These are phyloP conservation scores for Pseudozyma pruni DNA, from an alignment of 1,284 basidiomycete genomes.

Conservation along the genomic window DNA sequence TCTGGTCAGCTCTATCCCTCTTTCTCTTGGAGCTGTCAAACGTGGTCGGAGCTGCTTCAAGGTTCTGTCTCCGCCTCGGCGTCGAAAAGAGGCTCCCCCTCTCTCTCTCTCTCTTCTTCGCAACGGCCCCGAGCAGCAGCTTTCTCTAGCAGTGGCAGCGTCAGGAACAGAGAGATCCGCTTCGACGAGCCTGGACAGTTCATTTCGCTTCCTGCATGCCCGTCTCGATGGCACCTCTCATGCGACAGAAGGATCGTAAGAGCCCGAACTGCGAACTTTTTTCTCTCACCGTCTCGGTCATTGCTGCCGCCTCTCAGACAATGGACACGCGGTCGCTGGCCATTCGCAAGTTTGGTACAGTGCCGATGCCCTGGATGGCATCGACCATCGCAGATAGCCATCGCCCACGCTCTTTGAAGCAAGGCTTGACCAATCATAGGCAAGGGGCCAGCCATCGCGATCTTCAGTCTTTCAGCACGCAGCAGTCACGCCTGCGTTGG, in stretches of 20 bases:
- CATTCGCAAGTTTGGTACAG: background rate
- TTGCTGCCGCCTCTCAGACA: slow-evolving; percentile 2
- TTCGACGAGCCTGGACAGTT: background rate
- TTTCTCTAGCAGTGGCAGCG: no score
- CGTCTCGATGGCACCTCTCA: slow-evolving; percentile 32
- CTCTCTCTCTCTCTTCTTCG: background rate
- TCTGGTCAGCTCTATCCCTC: background rate
- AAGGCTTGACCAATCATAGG: slow-evolving; percentile 16
- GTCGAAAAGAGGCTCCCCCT: slow-evolving; percentile 1
- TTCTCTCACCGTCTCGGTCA: slow-evolving; percentile 6
- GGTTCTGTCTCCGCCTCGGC: slow-evolving; percentile 29
- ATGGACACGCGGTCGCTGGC: slow-evolving; percentile 1
- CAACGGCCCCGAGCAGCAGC: slow-evolving; percentile 3
- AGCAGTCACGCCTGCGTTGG: background rate
- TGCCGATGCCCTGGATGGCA: background rate
- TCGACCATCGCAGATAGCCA: background rate
- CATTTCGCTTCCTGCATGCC: slow-evolving; percentile 18
- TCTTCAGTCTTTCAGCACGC: slow-evolving; percentile 2
- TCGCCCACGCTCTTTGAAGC: background rate
- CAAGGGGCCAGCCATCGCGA: slow-evolving; percentile 20
- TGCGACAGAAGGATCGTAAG: slow-evolving; percentile 3
- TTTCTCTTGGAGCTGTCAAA: slow-evolving; percentile 13
- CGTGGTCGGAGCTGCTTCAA: slow-evolving; percentile 17
- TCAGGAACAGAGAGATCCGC: no score
- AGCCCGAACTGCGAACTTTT: slow-evolving; percentile 15